A percentile compares a stretch with the other conserved stretches of the same genome.
These are phyloP conservation scores for Penicillium malachiteum DNA, from an alignment of 495 filamentous ascomycete genomes.

Conservation along the genomic window DNA sequence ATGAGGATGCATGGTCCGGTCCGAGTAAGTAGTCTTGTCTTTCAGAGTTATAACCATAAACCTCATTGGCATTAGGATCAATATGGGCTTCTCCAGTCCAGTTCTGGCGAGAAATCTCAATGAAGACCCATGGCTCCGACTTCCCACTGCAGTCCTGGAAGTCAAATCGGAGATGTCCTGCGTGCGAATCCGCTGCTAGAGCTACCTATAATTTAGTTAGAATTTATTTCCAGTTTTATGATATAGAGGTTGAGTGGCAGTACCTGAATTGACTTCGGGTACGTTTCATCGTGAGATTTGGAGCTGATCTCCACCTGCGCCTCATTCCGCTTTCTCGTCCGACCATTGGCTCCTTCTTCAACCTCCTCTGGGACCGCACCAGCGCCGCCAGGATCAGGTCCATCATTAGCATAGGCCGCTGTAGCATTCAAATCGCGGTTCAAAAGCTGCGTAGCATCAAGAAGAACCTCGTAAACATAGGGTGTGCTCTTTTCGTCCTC, in stretches of 20 bases:
- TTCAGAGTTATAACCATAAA: slow-evolving; percentile 29
- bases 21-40: slow-evolving; percentile 31
- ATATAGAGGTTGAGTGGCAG: too few relatives aligned
- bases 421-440: slow-evolving; percentile 27
- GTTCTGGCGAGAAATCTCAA: slow-evolving; percentile 26
- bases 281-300: not conserved
- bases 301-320: not conserved
- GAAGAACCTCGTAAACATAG: slow-evolving; percentile 27
- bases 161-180: slow-evolving; percentile 24
- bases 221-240: not conserved
- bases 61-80: slow-evolving; percentile 11
- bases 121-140: slow-evolving; percentile 21
- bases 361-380: slow-evolving; percentile 20
- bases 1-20: slow-evolving; percentile 22
- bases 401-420: slow-evolving; percentile 23
- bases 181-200: slow-evolving; percentile 24
- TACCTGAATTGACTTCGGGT: slow-evolving; percentile 18
- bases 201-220: slow-evolving; percentile 10
- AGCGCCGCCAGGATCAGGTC: slow-evolving; percentile 24
- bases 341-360: slow-evolving; percentile 26
- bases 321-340: slow-evolving; percentile 16
- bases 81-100: slow-evolving; percentile 29
- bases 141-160: slow-evolving; percentile 9
- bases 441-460: slow-evolving; percentile 21
- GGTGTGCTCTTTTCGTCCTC: slow-evolving; percentile 22